Evolutionary conservation across 2,329 filamentous ascomycete species (phyloP), one percentile per base, ranked within the genome.

Genomic region (Colletotrichum sublineola): DNA sequence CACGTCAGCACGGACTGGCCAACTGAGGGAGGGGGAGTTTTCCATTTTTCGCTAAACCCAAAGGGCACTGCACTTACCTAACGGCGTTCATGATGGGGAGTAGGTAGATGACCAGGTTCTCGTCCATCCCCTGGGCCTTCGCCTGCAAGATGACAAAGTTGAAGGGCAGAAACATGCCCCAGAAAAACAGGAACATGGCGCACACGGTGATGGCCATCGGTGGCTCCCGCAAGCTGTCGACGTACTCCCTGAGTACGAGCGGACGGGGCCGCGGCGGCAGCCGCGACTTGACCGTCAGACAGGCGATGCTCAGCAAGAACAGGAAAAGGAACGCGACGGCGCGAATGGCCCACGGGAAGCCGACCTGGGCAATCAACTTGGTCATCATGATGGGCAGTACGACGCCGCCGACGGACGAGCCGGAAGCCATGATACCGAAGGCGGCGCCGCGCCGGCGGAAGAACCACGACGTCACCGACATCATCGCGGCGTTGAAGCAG

Each of bases 311-410:
- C 29, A 84, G 77, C 8, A 84, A 78, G 1, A 65, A 76, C 2
- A 87, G 76, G 75, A 86, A 85, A 62, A 87, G 77, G 75, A 87
- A 86, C 0, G 82, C 85, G 67, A 86, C 79, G 24, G 80, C 80
- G 52, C 86, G 83, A 57, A 88, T 85, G 73, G 85, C 83, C 86
- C 86, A 88, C 4, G 81, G 81, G 75, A 85, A 86, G 0, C 84
- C 84, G 50, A 85, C 78, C 3, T 70, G 48, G 38, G 83, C 82
- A 73, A 92, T 82, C 74, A 92, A 82, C 73, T 89, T 83, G 71
- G 89, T 81, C 67, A 84, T 86, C 72, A 93, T 85, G 74, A 93
- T 90, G 61, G 92, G 81, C 68, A 93, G 89, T 18, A 89, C 82
- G 57, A 86, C 82, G 33, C 89, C 89, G 2, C 88, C 89, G 7